Conservation (phyloP, 129 eudicot genomes). For the Heracleum sosnowskyi region DNA sequence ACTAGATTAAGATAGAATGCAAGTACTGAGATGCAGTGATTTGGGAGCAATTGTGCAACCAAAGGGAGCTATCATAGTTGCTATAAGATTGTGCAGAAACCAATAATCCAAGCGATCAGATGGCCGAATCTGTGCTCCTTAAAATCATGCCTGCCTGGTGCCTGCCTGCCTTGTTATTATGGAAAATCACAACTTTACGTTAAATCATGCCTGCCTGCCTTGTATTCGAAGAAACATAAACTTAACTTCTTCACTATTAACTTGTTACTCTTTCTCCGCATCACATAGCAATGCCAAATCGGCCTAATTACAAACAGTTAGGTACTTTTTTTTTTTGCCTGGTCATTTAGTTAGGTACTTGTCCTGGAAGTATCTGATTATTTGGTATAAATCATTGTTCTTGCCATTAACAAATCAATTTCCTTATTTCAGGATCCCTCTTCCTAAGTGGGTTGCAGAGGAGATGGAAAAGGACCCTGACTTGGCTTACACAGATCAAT, state of each 20-base stretch:
- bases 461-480: slow-evolving; percentile 84
- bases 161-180: background rate
- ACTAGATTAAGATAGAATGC: too few relatives aligned
- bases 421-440: slow-evolving; percentile 61
- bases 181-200: too few relatives aligned
- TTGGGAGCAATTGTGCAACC: too few relatives aligned
- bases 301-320: background rate
- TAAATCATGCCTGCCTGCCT: too few relatives aligned
- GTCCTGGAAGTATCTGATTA: background rate
- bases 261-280: background rate
- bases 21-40: too few relatives aligned
- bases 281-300: background rate
- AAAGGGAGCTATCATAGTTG: too few relatives aligned
- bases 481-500: slow-evolving; percentile 89
- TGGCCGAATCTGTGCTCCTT: too few relatives aligned
- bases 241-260: too few relatives aligned
- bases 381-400: background rate
- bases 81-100: background rate
- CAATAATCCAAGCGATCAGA: background rate
- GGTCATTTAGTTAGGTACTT: background rate
- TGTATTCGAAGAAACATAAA: background rate
- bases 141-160: background rate
- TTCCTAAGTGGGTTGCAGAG: slow-evolving; percentile 90
- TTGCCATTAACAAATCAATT: background rate
- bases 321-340: too few relatives aligned